Evolutionary conservation across 768 basidiomycete species (phyloP), one percentile per base, ranked within the genome.

Genomic region (Amylocystis lapponica): DNA sequence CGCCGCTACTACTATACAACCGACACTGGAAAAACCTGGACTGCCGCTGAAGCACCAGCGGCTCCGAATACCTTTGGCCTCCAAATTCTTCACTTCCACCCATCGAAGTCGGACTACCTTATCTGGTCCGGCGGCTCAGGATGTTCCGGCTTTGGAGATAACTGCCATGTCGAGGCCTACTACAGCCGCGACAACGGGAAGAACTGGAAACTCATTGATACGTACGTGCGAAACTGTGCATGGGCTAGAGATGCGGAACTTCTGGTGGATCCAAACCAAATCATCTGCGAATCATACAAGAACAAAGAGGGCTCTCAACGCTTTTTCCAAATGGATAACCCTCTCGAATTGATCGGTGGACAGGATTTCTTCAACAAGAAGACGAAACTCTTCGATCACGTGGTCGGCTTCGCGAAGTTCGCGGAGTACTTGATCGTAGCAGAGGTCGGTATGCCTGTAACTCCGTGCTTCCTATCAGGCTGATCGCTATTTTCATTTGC

Each of bases 321-420:
- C 27, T 58, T 61, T 26, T 83, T 86, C 53, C 60, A 63, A 31
- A 46, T 52, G 42, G 60, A 63, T 23, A 89, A 88, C 56, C 79
- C 86, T 13, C 56, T 97, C 41, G 76, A 94, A 60, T 70, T 98
- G 33, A 74, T 94, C 20, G 76, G 79, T 11, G 95, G 96, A 0
- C 61, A 70, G 10, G 70, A 81, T 43, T 97, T 79, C 67, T 97
- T 81, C 59, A 50, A 50, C 36, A 78, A 73, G 49, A 85, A 80
- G 70, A 79, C 68, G 48, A 86, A 77, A 59, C 61, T 96, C 17
- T 99, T 98, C 56, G 78, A 89, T 35, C 71, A 80, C 32, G 83
- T 99, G 41, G 91, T 92, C 51, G 96, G 96, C 6, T 97, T 94
- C 67, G 84, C 96, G 0, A 94, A 92, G 66, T 99, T 99, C 64